Evolutionary conservation across 1,139 yeast species (phyloP).

Genomic region (Yamadazyma friedrichii): DNA sequence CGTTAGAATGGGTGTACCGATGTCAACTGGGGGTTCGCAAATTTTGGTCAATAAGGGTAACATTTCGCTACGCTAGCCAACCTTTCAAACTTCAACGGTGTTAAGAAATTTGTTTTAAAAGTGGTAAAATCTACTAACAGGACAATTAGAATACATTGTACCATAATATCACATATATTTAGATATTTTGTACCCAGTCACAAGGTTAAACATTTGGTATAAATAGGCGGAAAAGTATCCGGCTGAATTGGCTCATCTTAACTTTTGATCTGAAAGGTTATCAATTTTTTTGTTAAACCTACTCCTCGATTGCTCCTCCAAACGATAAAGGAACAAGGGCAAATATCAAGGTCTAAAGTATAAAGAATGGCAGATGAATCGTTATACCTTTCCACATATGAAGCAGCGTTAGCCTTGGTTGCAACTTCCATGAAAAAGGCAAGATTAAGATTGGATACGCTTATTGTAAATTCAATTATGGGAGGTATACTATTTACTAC

Average conservation of each 20-base stretch:
- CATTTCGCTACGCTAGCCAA: background rate
- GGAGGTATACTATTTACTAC: conserved; percentile 70
- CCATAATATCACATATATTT: too few relatives aligned
- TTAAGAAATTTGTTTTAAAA: background rate
- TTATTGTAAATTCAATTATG: conserved; percentile 59
- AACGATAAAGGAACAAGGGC: background rate
- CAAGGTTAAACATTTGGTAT: too few relatives aligned
- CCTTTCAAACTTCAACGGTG: conserved; percentile 3
- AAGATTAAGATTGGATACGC: conserved; percentile 56
- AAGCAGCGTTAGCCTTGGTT: conserved; percentile 76
- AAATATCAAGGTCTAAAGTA: background rate
- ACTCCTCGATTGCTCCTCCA: too few relatives aligned
- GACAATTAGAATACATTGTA: conserved; percentile 4
- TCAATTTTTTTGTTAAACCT: background rate
- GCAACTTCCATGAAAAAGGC: conserved; percentile 84
- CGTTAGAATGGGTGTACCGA: background rate
- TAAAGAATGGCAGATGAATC: conserved; percentile 41
- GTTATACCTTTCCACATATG: conserved; percentile 67
- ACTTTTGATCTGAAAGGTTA: background rate
- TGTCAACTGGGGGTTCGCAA: background rate
- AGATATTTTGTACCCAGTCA: too few relatives aligned
- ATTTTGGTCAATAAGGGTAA: background rate
- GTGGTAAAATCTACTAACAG: background rate
- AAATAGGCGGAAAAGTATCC: too few relatives aligned
- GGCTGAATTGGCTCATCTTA: background rate